Percentiles rank a stretch among this genome's conserved stretches.
phyloP scores from a whole-genome alignment of 192 early-diverging fungal genomes.

The Haplosporangium gracile region DNA sequence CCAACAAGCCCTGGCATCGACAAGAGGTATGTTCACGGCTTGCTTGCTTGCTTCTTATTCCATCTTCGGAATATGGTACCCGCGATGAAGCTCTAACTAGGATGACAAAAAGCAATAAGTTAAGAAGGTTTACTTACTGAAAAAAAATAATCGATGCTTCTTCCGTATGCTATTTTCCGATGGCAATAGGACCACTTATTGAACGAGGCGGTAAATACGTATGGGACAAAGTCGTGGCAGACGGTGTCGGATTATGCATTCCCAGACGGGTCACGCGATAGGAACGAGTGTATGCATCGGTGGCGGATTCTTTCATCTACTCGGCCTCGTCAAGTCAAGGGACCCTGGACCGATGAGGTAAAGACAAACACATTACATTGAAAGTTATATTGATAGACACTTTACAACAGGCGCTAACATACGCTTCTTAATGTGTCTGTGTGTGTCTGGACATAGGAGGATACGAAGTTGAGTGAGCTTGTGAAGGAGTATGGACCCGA shows the following conservation, averaged over 20 bases:
- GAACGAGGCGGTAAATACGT: slow-evolving; percentile 13
- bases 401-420: neutral
- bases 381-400: too few species aligned
- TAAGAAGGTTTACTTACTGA: too few species aligned
- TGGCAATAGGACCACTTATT: slow-evolving; percentile 15
- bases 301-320: slow-evolving; percentile 12
- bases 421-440: neutral
- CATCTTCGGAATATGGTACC: too few species aligned
- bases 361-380: neutral
- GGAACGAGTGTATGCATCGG: slow-evolving; percentile 28
- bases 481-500: slow-evolving; percentile 25
- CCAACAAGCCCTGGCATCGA: slow-evolving; percentile 7
- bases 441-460: slow-evolving; percentile 12
- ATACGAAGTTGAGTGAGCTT: slow-evolving; percentile 10
- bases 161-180: too few species aligned
- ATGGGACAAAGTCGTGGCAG: slow-evolving; percentile 26
- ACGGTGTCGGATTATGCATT: slow-evolving; percentile 21
- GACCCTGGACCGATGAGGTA: slow-evolving; percentile 35
- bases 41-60: neutral
- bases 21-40: neutral
- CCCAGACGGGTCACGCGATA: slow-evolving; percentile 24
- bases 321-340: slow-evolving; percentile 28
- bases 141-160: too few species aligned
- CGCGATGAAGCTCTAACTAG: too few species aligned
- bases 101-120: too few species aligned